phyloP scores from a whole-genome alignment of 768 basidiomycete genomes.

The Cyclocybe cylindracea region DNA sequence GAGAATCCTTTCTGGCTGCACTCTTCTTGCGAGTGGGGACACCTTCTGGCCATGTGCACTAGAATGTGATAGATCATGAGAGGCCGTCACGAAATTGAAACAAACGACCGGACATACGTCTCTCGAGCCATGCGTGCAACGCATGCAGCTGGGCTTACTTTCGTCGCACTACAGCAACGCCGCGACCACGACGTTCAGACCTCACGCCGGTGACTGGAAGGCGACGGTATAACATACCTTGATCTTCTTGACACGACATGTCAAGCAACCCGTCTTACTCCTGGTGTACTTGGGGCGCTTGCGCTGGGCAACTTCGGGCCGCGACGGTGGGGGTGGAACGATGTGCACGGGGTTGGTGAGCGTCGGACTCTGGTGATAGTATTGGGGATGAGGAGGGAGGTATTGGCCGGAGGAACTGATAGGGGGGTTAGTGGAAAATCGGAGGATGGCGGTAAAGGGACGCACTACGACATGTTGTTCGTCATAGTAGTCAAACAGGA shows the following conservation, averaged over 20 bases:
- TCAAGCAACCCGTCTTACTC: constrained; percentile 93
- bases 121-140: constrained; percentile 83
- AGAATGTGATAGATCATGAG: constrained; percentile 10
- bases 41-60: constrained; percentile 88
- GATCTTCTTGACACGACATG: constrained; percentile 93
- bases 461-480: constrained; percentile 58
- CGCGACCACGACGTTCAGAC: not conserved
- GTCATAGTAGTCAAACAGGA: constrained; percentile 44
- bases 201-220: not conserved
- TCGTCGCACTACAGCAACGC: constrained; percentile 74
- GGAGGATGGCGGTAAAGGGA: constrained; percentile 17
- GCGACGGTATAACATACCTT: constrained; percentile 57
- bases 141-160: constrained; percentile 82
- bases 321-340: constrained; percentile 43
- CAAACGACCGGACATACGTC: constrained; percentile 51
- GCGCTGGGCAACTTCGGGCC: constrained; percentile 53
- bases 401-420: constrained; percentile 36
- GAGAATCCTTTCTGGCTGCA: constrained; percentile 53
- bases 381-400: constrained; percentile 38
- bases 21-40: constrained; percentile 73
- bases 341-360: constrained; percentile 44
- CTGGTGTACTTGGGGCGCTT: constrained; percentile 93
- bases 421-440: constrained; percentile 14
- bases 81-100: not conserved
- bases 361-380: constrained; percentile 33